Percentiles rank a stretch among this genome's conserved stretches.
Evolutionary conservation across 2,329 filamentous ascomycete genomes (phyloP).

Genomic region (Aspergillus clavatus): DNA sequence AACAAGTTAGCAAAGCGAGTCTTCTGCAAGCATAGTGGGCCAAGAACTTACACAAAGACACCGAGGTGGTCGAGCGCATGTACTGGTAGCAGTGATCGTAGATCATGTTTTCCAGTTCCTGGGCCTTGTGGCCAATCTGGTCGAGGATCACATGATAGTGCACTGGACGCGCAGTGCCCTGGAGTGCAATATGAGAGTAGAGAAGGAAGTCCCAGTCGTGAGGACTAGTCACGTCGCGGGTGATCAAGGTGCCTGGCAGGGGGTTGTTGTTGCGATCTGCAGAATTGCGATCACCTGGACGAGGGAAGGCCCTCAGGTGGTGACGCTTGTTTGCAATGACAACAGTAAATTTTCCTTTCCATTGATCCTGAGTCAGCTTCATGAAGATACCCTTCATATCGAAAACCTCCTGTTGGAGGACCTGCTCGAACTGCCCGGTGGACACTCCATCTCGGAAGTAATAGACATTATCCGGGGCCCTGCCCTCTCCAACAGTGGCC

Average conservation of each 20-base stretch:
- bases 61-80: conserved; percentile 82
- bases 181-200: conserved; percentile 71
- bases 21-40: background rate
- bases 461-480: conserved; percentile 67
- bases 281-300: conserved; percentile 43
- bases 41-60: conserved; percentile 60
- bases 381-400: conserved; percentile 62
- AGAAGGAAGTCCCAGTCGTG: conserved; percentile 86
- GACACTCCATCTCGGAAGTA: conserved; percentile 93
- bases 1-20: conserved; percentile 6
- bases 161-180: conserved; percentile 87
- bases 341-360: conserved; percentile 68
- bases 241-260: conserved; percentile 79
- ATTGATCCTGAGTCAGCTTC: conserved; percentile 33
- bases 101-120: conserved; percentile 77
- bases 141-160: conserved; percentile 89
- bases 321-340: conserved; percentile 91
- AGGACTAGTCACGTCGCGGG: conserved; percentile 83
- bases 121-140: conserved; percentile 63
- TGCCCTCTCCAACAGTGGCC: conserved; percentile 48
- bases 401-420: conserved; percentile 71
- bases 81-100: conserved; percentile 97
- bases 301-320: conserved; percentile 87
- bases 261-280: conserved; percentile 76
- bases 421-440: conserved; percentile 76